phyloP scores from a whole-genome alignment of 257 asterid genomes.

The Capsicum chinense region DNA sequence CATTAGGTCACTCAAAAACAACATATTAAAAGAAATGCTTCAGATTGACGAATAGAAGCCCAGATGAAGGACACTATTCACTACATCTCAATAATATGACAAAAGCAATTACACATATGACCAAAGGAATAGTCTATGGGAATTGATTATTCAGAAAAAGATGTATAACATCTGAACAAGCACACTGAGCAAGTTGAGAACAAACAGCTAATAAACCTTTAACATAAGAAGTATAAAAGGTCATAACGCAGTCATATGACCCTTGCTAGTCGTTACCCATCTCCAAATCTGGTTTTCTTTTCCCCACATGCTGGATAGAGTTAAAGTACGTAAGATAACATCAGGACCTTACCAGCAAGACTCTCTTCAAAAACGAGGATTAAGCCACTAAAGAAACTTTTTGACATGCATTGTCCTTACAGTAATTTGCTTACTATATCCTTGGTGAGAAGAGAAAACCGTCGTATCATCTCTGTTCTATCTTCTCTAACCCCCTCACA shows the following conservation, averaged over 20 bases:
- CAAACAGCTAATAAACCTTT: not conserved
- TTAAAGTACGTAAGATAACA: not conserved
- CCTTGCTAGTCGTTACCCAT: not conserved
- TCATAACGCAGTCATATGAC: not conserved
- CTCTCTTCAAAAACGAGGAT: not conserved
- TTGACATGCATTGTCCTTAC: not conserved
- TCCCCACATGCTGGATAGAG: not conserved
- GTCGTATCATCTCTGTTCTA: not conserved
- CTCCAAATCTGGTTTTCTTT: not conserved
- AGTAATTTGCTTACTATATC: not conserved
- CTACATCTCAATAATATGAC: not conserved
- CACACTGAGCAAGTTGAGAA: slow-evolving; percentile 1
- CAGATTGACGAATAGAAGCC: not conserved
- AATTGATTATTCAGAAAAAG: not conserved
- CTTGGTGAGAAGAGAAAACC: slow-evolving; percentile 9
- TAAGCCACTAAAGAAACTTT: not conserved
- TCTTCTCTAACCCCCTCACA: not conserved
- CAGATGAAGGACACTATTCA: not conserved
- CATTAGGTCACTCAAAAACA: not conserved
- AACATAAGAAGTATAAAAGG: not conserved
- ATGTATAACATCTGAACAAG: not conserved
- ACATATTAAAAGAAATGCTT: slow-evolving; percentile 6
- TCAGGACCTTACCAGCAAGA: not conserved
- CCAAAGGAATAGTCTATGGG: not conserved
- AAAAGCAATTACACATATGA: not conserved